Evolutionary conservation across 768 basidiomycete genomes (phyloP).

Genomic region (Crucibulum laeve): DNA sequence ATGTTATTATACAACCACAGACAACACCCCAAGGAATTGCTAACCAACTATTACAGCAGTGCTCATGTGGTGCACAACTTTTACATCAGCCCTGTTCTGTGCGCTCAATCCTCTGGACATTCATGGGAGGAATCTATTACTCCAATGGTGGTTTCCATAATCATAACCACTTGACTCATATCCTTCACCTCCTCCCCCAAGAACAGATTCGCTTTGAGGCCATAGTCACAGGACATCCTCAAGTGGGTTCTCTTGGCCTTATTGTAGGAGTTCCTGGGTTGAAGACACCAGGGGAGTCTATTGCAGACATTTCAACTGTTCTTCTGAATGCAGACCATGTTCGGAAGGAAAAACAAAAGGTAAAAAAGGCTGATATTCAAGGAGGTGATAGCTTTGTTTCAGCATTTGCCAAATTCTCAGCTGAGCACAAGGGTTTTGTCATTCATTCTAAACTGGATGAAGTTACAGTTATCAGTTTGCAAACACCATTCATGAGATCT

Average conservation of each 20-base stretch:
- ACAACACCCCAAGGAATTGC: neutral
- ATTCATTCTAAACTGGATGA: slow-evolving; percentile 10
- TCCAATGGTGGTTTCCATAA: slow-evolving; percentile 10
- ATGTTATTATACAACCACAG: neutral
- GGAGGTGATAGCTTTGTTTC: slow-evolving; percentile 12
- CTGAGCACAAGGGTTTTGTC: slow-evolving; percentile 15
- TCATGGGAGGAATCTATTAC: slow-evolving; percentile 12
- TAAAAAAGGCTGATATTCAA: slow-evolving; percentile 1
- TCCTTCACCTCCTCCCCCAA: slow-evolving; percentile 9
- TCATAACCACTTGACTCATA: slow-evolving; percentile 11
- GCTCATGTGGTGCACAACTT: slow-evolving; percentile 2
- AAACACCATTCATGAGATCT: slow-evolving; percentile 22
- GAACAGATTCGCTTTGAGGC: slow-evolving; percentile 4
- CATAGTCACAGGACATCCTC: slow-evolving; percentile 4
- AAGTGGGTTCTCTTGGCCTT: slow-evolving; percentile 7
- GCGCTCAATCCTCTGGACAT: slow-evolving; percentile 4
- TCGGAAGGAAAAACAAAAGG: slow-evolving; percentile 3
- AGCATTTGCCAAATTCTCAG: slow-evolving; percentile 7
- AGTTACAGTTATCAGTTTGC: slow-evolving; percentile 20
- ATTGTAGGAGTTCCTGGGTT: slow-evolving; percentile 11
- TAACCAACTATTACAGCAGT: slow-evolving; percentile 2
- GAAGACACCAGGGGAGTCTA: slow-evolving; percentile 11
- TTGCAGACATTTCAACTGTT: slow-evolving; percentile 12
- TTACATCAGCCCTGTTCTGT: slow-evolving; percentile 4
- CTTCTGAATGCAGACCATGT: slow-evolving; percentile 7